These are phyloP conservation scores for Takashimella tepidaria DNA, from an alignment of 1,284 basidiomycete species.

Conservation along the genomic window DNA sequence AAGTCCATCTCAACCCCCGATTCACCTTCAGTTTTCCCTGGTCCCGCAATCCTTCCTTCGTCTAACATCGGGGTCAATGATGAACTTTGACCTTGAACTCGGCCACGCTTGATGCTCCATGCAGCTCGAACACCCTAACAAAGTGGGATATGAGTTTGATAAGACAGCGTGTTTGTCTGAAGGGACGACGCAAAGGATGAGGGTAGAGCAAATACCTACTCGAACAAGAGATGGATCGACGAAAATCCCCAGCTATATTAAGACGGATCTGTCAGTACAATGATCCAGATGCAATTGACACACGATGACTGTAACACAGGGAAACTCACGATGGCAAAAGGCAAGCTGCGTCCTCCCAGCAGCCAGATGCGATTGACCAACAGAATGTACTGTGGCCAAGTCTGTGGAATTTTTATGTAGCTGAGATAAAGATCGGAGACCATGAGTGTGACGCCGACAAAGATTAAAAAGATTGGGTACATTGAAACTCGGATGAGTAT, in stretches of 20 bases:
- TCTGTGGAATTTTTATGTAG: not conserved
- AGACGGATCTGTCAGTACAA: too few relatives aligned
- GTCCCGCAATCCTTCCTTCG: too few relatives aligned
- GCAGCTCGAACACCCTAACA: too few relatives aligned
- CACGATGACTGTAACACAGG: too few relatives aligned
- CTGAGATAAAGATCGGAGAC: not conserved
- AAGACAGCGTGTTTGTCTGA: too few relatives aligned
- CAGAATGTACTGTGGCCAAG: not conserved
- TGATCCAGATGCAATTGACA: too few relatives aligned
- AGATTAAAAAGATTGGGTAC: constrained; percentile 14
- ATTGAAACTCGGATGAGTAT: constrained; percentile 13
- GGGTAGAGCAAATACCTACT: not conserved
- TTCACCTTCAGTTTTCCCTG: too few relatives aligned
- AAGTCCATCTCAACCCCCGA: not conserved
- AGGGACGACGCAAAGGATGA: too few relatives aligned
- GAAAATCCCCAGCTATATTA: not conserved
- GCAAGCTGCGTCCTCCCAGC: not conserved
- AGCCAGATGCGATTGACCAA: not conserved
- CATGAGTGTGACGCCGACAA: constrained; percentile 13
- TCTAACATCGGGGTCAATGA: too few relatives aligned
- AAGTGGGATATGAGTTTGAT: too few relatives aligned
- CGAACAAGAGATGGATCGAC: not conserved
- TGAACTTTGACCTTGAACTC: too few relatives aligned
- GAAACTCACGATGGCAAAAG: not conserved
- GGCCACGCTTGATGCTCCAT: too few relatives aligned